phyloP scores from a whole-genome alignment of 169 alveolate species.

The Eimeria tenella region DNA sequence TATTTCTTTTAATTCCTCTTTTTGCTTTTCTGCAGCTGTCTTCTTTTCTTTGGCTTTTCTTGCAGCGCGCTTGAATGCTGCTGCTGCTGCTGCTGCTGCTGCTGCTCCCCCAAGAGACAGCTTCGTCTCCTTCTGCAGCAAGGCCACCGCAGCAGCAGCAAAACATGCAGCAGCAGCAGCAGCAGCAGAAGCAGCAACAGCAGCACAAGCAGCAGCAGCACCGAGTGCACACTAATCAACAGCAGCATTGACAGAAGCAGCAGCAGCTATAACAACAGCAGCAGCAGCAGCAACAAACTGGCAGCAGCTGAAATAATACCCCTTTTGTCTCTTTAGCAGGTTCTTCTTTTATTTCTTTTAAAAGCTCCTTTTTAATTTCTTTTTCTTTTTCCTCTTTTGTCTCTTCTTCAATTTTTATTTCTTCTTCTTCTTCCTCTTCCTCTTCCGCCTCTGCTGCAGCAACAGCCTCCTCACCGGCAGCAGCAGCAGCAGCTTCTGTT shows the following conservation, averaged over 20 bases:
- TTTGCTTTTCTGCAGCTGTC: not conserved
- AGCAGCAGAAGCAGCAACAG: too few species aligned
- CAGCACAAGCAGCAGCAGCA: too few species aligned
- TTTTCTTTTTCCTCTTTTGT: not conserved
- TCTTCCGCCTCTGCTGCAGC: not conserved
- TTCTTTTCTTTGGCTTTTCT: not conserved
- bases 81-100: constrained; percentile 16
- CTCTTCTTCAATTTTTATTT: not conserved
- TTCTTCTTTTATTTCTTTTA: too few species aligned
- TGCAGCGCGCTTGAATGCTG: not conserved
- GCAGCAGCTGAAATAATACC: too few species aligned
- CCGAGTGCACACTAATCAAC: too few species aligned
- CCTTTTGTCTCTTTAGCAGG: too few species aligned
- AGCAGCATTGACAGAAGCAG: too few species aligned
- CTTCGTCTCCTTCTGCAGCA: not conserved
- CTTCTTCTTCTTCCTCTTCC: not conserved
- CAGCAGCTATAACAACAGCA: too few species aligned
- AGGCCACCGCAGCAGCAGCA: too few species aligned
- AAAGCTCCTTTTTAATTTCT: not conserved
- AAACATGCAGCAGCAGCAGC: too few species aligned
- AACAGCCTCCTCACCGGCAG: not conserved
- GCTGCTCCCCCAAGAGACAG: constrained; percentile 26
- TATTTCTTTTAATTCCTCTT: not conserved
- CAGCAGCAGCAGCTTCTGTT: not conserved
- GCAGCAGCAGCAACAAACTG: too few species aligned